phyloP scores from a whole-genome alignment of 2,329 filamentous ascomycete genomes.

The Aspergillus chevalieri region DNA sequence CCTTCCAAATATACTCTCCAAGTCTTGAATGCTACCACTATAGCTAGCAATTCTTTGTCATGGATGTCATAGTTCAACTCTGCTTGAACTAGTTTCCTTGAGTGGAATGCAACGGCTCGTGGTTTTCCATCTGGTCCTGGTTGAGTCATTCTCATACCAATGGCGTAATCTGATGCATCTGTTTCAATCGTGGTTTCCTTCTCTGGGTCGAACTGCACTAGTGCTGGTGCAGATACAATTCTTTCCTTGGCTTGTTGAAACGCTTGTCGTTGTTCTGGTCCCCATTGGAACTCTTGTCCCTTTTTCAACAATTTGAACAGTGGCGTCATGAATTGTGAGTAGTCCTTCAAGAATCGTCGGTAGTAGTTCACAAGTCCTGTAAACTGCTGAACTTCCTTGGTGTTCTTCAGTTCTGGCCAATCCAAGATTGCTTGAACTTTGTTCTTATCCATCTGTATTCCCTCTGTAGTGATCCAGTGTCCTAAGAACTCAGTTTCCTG shows the following conservation, averaged over 20 bases:
- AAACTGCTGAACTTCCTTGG: background rate
- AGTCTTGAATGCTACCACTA: background rate
- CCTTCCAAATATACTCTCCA: background rate
- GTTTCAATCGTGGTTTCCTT: background rate
- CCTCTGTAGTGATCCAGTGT: background rate
- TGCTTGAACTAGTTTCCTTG: background rate
- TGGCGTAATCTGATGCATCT: background rate
- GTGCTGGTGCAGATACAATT: background rate
- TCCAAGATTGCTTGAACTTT: no score
- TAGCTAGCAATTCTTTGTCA: no score
- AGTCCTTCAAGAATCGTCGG: background rate
- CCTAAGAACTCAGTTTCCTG: background rate
- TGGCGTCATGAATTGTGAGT: background rate
- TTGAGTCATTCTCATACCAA: background rate
- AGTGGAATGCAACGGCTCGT: background rate
- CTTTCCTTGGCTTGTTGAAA: background rate
- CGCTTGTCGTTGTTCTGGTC: background rate
- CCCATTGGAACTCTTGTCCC: background rate
- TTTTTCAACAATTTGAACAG: background rate
- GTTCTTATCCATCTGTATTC: no score
- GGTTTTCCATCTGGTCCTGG: background rate
- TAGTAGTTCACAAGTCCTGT: background rate
- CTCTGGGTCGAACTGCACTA: background rate
- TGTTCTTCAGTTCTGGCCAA: no score
- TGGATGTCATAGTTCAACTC: no score